phyloP scores from a whole-genome alignment of 306 rosid genomes.

The Lathyrus sativus region DNA sequence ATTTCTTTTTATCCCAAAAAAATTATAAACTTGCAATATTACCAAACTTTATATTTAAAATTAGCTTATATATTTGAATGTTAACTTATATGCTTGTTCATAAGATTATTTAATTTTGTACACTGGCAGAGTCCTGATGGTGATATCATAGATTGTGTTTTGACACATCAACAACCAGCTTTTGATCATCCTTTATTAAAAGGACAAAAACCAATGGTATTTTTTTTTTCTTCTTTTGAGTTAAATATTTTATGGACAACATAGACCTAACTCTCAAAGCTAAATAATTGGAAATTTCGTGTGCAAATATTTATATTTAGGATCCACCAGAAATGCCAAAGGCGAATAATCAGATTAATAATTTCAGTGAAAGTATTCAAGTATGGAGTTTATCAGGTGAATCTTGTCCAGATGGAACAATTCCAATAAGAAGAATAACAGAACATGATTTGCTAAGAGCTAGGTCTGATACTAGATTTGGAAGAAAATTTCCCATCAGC shows the following conservation, averaged over 20 bases:
- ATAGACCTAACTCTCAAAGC: no score
- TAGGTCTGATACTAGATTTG: background rate
- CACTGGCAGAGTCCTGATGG: conserved; percentile 75
- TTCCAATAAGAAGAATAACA: background rate
- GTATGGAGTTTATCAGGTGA: background rate
- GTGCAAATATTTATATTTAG: background rate
- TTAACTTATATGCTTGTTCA: background rate
- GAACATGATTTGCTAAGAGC: background rate
- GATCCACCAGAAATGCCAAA: background rate
- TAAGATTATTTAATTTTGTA: background rate
- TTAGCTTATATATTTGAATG: no score
- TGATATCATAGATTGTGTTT: conserved; percentile 83
- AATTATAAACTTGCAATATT: no score
- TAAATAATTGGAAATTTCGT: background rate
- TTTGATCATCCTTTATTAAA: conserved; percentile 82
- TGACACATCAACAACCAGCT: conserved; percentile 79
- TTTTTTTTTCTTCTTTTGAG: background rate
- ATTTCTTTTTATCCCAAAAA: no score
- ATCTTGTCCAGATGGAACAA: background rate
- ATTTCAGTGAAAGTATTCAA: background rate
- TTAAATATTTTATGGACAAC: no score
- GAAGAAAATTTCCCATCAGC: background rate
- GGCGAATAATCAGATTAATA: background rate
- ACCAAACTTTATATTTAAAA: no score
- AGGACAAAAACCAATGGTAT: conserved; percentile 78